Evolutionary conservation across 768 basidiomycete species (phyloP).

Genomic region (Chalciporus sphaerocephalus): DNA sequence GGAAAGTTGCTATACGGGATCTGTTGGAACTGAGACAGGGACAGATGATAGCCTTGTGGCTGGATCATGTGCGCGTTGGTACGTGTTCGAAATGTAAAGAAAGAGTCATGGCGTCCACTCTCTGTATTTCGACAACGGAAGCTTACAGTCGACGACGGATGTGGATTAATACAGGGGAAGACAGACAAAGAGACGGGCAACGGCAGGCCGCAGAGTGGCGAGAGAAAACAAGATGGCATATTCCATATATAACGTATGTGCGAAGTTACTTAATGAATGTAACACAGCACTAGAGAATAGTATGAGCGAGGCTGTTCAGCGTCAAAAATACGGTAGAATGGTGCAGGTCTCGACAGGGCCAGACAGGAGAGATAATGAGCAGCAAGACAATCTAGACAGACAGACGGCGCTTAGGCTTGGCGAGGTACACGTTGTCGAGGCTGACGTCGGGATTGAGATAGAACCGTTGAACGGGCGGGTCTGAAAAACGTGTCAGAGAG

Average conservation of each 20-base stretch:
- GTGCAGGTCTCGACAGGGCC: no score
- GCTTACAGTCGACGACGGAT: not conserved
- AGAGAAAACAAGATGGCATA: not conserved
- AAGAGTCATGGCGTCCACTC: not conserved
- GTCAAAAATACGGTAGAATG: not conserved
- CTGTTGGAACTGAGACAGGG: slow-evolving; percentile 11
- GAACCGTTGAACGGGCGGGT: no score
- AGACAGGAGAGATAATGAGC: not conserved
- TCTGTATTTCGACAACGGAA: not conserved
- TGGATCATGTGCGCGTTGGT: not conserved
- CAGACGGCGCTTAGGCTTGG: no score
- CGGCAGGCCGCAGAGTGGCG: not conserved
- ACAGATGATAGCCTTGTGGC: not conserved
- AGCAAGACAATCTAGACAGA: no score
- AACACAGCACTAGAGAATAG: slow-evolving; percentile 6
- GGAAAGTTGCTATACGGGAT: slow-evolving; percentile 1
- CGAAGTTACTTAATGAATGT: not conserved
- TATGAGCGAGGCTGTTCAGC: not conserved
- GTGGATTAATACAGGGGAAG: not conserved
- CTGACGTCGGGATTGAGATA: not conserved
- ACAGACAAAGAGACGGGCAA: not conserved
- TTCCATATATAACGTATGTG: slow-evolving; percentile 11
- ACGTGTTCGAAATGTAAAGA: not conserved
- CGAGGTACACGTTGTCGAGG: no score
- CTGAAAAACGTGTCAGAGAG: no score